Evolutionary conservation across 1,284 basidiomycete species (phyloP).

Genomic region (Caloboletus inedulis): DNA sequence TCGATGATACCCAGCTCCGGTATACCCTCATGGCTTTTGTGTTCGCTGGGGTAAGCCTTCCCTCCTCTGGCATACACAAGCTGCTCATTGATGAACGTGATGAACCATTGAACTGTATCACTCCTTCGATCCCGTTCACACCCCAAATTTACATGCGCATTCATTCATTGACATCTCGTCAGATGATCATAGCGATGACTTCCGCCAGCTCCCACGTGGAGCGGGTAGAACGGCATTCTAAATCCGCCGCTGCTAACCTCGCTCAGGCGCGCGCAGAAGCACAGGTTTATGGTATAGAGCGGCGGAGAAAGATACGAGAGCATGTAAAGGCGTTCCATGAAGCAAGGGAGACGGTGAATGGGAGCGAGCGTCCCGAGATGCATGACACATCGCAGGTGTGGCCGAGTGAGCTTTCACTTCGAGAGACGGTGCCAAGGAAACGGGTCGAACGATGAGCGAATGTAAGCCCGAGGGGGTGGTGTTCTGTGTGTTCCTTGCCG

Average conservation of each 20-base stretch:
- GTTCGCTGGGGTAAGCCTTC: slow-evolving; percentile 17
- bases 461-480: not conserved
- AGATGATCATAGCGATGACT: slow-evolving; percentile 13
- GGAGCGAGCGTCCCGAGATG: not conserved
- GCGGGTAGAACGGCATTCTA: slow-evolving; percentile 29
- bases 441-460: not conserved
- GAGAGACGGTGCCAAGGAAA: not conserved
- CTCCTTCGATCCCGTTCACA: not conserved
- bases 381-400: not conserved
- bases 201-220: slow-evolving; percentile 18
- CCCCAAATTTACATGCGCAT: not conserved
- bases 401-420: not conserved
- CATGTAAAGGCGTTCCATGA: slow-evolving; percentile 32
- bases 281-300: slow-evolving; percentile 38
- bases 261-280: slow-evolving; percentile 43
- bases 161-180: not conserved
- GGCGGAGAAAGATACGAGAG: slow-evolving; percentile 39
- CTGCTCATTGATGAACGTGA: not conserved
- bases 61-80: not conserved
- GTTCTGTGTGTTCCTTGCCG: not conserved
- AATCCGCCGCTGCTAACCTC: slow-evolving; percentile 40
- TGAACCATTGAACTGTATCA: not conserved
- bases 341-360: not conserved
- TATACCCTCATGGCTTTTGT: slow-evolving; percentile 16
- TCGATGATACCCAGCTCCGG: slow-evolving; percentile 8